A percentile compares a stretch with the other conserved stretches of the same genome.
These are phyloP conservation scores for Neurospora sp. DNA, from an alignment of 2,329 filamentous ascomycete species.

Conservation along the genomic window DNA sequence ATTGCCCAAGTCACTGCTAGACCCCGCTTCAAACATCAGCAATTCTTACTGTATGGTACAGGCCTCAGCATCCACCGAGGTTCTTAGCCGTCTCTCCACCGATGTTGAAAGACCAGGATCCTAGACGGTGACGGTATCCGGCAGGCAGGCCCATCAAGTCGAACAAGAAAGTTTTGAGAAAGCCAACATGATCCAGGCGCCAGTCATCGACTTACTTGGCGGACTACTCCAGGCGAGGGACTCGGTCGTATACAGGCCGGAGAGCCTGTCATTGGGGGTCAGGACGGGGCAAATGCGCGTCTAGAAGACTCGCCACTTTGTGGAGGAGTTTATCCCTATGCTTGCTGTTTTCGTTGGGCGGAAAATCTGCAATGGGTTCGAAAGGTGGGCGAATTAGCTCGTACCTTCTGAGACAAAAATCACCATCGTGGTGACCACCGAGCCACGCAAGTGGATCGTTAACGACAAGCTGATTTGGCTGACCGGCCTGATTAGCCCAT, in stretches of 20 bases:
- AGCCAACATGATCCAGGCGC: background rate
- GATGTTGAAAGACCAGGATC: background rate
- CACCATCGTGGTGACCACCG: background rate
- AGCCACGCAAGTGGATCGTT: background rate
- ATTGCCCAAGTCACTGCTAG: constrained; percentile 6
- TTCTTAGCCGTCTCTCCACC: background rate
- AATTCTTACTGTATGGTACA: constrained; percentile 6
- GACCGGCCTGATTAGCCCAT: background rate
- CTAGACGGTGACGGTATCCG: background rate
- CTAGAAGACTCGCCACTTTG: background rate
- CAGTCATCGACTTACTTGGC: background rate
- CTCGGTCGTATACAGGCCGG: background rate
- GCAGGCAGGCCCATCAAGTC: background rate
- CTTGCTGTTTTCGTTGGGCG: background rate
- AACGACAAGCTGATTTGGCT: background rate
- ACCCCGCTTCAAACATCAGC: constrained; percentile 11
- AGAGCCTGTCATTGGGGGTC: background rate
- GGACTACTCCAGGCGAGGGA: background rate
- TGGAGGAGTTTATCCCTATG: background rate
- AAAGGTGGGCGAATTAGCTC: background rate
- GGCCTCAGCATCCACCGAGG: constrained; percentile 1
- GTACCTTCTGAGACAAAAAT: background rate
- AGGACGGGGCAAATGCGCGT: background rate
- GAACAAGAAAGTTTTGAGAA: background rate
- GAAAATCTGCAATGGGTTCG: background rate